Base-by-base conservation (phyloP, 768 basidiomycete genomes). In the Antrodiella citrinella region DNA sequence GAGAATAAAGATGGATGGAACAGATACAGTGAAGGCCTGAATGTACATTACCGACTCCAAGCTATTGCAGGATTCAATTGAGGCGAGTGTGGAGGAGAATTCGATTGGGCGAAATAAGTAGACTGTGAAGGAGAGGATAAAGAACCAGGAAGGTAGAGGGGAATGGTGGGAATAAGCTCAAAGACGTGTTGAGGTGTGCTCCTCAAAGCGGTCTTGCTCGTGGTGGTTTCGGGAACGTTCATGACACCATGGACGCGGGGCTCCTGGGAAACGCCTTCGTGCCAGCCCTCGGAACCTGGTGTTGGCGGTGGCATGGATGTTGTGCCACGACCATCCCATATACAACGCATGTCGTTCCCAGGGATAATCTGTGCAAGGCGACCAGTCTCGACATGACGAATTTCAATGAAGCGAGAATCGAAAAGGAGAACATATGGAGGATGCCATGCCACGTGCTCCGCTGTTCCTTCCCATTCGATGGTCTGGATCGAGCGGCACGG, bases 401-500 rank as follows among this genome's bases (percentile, higher is more conserved):
- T 78, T 66, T 96, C 92, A 57, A 96, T 87, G 69, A 96, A 94
- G 2, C 87, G 84, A 7, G 81, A 75, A 62, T 94, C 91, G 63
- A 95, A 91, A 44, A 93, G 78, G 40, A 94, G 73, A 44, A 97
- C 72, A 60, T 92, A 92, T 1, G 92, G 93, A 42, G 84, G 79
- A 62, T 94, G 92, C 69, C 90, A 83, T 1, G 91, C 91, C 20
- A 90, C 90, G 25, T 82, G 82, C 56, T 93, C 90, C 0, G 90
- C 91, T 0, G 80, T 85, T 15, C 92, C 91, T 65, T 98, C 94
- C 91, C 92, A 98, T 65, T 98, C 94, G 49, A 96, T 86, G 3
- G 82, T 82, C 18, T 79, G 77, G 15, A 76, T 70, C 4, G 69
- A 58, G 24, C 90, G 81, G 57, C 82, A 87, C 1, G 90, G 89